phyloP scores from a whole-genome alignment of 1,284 basidiomycete species.

The Leccinum pallidistipes region DNA sequence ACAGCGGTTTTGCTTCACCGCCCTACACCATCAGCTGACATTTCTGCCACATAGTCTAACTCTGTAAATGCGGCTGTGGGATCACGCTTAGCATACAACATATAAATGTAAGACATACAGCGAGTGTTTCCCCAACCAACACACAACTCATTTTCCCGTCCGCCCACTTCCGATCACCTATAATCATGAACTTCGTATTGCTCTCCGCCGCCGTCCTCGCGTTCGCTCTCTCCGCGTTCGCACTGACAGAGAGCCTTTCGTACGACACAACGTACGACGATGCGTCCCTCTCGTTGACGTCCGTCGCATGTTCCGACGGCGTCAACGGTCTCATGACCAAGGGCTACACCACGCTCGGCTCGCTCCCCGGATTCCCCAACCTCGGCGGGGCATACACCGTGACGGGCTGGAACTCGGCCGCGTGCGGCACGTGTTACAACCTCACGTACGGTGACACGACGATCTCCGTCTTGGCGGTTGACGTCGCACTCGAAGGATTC shows the following conservation, averaged over 20 bases:
- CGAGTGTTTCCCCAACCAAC: not conserved
- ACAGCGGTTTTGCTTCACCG: not conserved
- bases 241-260: constrained; percentile 18
- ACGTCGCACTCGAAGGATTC: constrained; percentile 33
- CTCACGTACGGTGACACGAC: constrained; percentile 27
- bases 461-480: constrained; percentile 35
- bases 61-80: not conserved
- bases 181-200: constrained; percentile 26
- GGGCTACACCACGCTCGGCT: constrained; percentile 46
- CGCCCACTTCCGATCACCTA: not conserved
- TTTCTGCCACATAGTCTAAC: not conserved
- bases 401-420: constrained; percentile 30
- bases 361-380: constrained; percentile 50
- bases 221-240: constrained; percentile 17
- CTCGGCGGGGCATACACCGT: constrained; percentile 49
- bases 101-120: constrained; percentile 16
- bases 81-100: not conserved
- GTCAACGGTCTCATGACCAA: constrained; percentile 40
- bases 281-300: constrained; percentile 31
- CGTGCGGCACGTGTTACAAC: constrained; percentile 38
- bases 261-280: constrained; percentile 44
- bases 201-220: constrained; percentile 14
- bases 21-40: constrained; percentile 13
- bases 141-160: not conserved
- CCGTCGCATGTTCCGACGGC: constrained; percentile 52